Evolutionary conservation across 768 basidiomycete species (phyloP), one percentile per base, ranked within the genome.

Genomic region (Cyclocybe cylindracea): DNA sequence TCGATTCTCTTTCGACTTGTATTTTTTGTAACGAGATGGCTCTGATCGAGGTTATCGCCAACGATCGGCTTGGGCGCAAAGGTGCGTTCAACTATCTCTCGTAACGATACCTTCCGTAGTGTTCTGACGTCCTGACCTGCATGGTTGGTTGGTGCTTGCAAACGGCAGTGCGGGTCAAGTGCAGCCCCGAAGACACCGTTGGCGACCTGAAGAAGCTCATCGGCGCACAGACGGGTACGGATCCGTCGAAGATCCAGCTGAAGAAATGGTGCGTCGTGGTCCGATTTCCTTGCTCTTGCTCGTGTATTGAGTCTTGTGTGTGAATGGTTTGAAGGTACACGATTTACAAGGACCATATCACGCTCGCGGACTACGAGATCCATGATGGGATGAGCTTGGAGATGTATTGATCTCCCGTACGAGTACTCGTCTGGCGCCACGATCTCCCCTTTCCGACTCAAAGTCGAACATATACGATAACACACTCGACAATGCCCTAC

Each of bases 181-280:
- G 95, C 75, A 88, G 86, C 69, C 83, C 92, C 4, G 87, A 96
- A 10, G 97, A 99, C 67, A 98, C 97, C 1, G 92, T 99, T 34
- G 96, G 96, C 38, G 96, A 98, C 67, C 78, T 99, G 56, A 98
- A 98, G 81, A 89, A 89, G 69, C 86, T 99, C 54, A 98, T 99
- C 60, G 96, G 89, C 2, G 96, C 94, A 0, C 97, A 99, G 70
- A 97, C 84, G 0, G 97, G 97, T 48, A 97, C 96, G 11, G 84
- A 92, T 63, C 62, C 73, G 4, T 72, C 69, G 33, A 98, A 96
- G 82, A 96, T 99, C 52, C 82, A 86, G 64, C 74, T 99, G 46
- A 98, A 97, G 87, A 98, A 98, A 81, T 98, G 95, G 97, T 92
- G 58, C 52, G 87, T 69, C 24, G 24, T 24, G 3, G 24, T 5